Evolutionary conservation across 306 rosid species (phyloP).

Genomic region (Castanopsis chinensis): DNA sequence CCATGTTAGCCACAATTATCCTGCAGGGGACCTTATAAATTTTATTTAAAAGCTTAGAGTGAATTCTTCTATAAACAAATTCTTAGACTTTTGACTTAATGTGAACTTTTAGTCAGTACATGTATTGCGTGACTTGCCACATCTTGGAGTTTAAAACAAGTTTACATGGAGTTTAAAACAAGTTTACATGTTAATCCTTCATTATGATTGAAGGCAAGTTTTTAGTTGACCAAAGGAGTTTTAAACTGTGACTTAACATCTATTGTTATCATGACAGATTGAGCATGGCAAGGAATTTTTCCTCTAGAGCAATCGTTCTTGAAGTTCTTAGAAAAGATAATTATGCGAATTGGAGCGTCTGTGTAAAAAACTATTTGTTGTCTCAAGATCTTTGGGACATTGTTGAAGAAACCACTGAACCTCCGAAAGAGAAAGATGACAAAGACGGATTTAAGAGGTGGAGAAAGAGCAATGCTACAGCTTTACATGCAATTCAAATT

Average conservation of each 20-base stretch:
- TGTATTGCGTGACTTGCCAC: no score
- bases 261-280: neutral
- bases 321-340: constrained; percentile 18
- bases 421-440: neutral
- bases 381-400: constrained; percentile 4
- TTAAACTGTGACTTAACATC: neutral
- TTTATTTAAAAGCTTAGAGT: no score
- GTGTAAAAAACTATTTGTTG: neutral
- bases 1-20: no score
- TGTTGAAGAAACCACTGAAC: neutral
- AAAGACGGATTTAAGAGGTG: neutral
- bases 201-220: no score
- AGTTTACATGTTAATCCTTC: no score
- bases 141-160: no score
- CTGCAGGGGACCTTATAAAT: no score
- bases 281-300: neutral
- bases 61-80: no score
- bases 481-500: constrained; percentile 27
- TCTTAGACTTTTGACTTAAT: no score
- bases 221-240: no score
- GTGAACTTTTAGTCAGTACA: no score
- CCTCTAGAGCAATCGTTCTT: constrained; percentile 2
- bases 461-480: neutral
- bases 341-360: constrained; percentile 11
- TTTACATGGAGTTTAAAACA: no score